Evolutionary conservation across 2,329 filamentous ascomycete genomes (phyloP), one percentile per base, ranked within the genome.

Genomic region (Ophiocordyceps camponoti-floridani): DNA sequence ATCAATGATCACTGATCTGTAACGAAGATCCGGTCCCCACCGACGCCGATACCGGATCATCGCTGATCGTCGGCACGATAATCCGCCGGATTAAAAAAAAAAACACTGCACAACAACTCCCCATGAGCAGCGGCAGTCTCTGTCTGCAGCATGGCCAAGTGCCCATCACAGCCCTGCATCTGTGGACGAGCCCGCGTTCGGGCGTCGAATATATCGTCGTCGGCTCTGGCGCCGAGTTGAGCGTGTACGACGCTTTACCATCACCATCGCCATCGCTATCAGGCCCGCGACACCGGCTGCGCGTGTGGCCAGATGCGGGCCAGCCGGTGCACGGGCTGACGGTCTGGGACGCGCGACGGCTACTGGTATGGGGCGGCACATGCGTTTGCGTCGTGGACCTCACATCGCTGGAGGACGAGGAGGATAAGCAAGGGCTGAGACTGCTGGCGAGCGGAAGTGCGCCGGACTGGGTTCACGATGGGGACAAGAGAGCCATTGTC

Each of bases 81-180:
- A n/a, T n/a, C n/a, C n/a, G n/a, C n/a, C n/a, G n/a, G n/a, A n/a
- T n/a, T n/a, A 30, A 30, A 30, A 11, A 30, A 35, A 35, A 35
- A 35, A 35, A 7, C 9, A 35, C 10, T 4, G 14, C 31, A 35
- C 31, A 8, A n/a, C 16, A 13, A 5, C 12, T 3, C 33, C 18
- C 4, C 4, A 41, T 23, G 26, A 23, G 14, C 18, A 8, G 26
- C 19, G 40, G 19, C 23, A 10, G 31, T 46, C 54, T 61, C 23
- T 49, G 44, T 26, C 50, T 61, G 49, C 62, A 64, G 47, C 61
- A 67, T 43, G 60, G 67, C 27, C 62, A 72, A 26, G 68, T 65
- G 45, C 77, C 78, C 42, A 65, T 82, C 46, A 81, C 78, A 19
- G 74, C 75, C 3, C 62, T 81, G 30, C 67, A 66, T 23, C 73